Percentiles rank a stretch among this genome's conserved stretches.
phyloP scores from a whole-genome alignment of 208 protist genomes.

The Wallacemonas collosoma region DNA sequence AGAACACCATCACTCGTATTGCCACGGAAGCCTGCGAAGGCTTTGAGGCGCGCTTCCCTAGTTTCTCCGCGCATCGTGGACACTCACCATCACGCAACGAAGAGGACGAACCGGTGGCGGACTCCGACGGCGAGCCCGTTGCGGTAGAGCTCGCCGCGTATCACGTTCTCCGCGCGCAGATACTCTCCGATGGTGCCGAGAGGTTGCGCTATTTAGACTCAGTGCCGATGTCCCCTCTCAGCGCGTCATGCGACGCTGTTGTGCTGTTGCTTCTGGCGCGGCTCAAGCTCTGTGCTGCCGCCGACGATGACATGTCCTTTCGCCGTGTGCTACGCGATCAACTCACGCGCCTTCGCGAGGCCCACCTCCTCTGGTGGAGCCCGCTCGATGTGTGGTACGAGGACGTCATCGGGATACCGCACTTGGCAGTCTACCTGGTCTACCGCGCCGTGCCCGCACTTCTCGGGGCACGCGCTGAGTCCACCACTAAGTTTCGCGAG shows the following conservation, averaged over 20 bases:
- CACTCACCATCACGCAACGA: not conserved
- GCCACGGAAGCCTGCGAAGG: conserved; percentile 2
- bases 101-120: not conserved
- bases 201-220: conserved; percentile 15
- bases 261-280: conserved; percentile 34
- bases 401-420: conserved; percentile 57
- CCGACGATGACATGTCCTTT: conserved; percentile 26
- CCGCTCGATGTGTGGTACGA: conserved; percentile 57
- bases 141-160: conserved; percentile 32
- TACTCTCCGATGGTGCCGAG: conserved; percentile 1
- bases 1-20: not conserved
- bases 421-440: conserved; percentile 44
- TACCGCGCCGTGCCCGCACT: conserved; percentile 58
- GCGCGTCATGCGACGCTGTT: conserved; percentile 10
- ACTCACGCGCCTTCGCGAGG: conserved; percentile 45
- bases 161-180: conserved; percentile 30
- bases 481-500: conserved; percentile 45
- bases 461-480: conserved; percentile 27
- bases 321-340: conserved; percentile 31
- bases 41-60: conserved; percentile 20
- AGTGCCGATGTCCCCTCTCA: conserved; percentile 22
- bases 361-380: conserved; percentile 60
- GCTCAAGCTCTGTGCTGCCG: conserved; percentile 22
- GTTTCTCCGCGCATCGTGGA: not conserved
- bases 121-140: not conserved